Evolutionary conservation across 768 basidiomycete genomes (phyloP), one percentile per base, ranked within the genome.

Genomic region (Lactarius quietus): DNA sequence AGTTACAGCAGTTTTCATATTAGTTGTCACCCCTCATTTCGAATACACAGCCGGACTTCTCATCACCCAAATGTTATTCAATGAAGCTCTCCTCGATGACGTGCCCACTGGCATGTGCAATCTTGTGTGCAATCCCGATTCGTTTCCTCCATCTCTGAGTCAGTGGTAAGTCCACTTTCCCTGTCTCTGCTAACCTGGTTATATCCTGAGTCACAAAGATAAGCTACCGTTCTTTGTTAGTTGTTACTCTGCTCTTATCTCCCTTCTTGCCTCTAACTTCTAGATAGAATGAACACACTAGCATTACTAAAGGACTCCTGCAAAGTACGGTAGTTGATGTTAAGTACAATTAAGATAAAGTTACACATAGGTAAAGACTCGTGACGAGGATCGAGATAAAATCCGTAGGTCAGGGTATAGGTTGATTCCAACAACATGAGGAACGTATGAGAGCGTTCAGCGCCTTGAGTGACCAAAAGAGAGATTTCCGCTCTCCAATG

Each of bases 21-120:
- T n/a, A n/a, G n/a, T n/a, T n/a, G n/a, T 1, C 6, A n/a, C 14
- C 23, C 0, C 15, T 6, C 5, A 15, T 0, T 6, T 23, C 14
- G 35, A 52, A 26, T 8, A 73, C 81, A n/a, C n/a, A n/a, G n/a
- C n/a, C n/a, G 33, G 66, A 88, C 86, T 75, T 76, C 55, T 81
- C 78, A 54, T 88, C 81, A 0, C 83, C 86, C 10, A 90, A 78
- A 70, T n/a, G n/a, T n/a, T 87, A 83, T 3, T 82, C 78, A 38
- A 75, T 73, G 64, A 85, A 81, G 65, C 84, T 88, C 8, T 78
- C 72, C 6, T 69, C 70, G 3, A 76, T 81, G 62, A 89, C 82
- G 6, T 65, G 51, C 7, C 71, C 74, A 0, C 65, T 1, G 72
- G 72, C 10, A n/a, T n/a, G n/a, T n/a, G n/a, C n/a, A n/a, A n/a